These are phyloP conservation scores for Sarocladium strictum DNA, from an alignment of 2,329 filamentous ascomycete genomes.

Conservation along the genomic window DNA sequence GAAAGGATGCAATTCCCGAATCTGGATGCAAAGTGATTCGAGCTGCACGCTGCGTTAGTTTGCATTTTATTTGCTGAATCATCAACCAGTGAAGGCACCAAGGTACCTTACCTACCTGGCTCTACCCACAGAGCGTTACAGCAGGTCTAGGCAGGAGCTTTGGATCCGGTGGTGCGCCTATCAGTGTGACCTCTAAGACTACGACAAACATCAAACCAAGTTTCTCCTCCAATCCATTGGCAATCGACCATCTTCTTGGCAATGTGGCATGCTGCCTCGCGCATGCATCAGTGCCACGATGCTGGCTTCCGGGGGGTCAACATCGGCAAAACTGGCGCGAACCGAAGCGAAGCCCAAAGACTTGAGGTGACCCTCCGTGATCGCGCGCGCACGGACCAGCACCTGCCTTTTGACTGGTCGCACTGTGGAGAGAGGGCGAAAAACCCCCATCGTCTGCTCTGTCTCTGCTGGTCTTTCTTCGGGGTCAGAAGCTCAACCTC, in stretches of 20 bases:
- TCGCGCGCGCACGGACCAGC: conserved; percentile 6
- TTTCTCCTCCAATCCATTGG: background rate
- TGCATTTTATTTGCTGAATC: background rate
- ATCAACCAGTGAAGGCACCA: too few species aligned
- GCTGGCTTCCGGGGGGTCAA: background rate
- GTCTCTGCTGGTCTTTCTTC: conserved; percentile 4
- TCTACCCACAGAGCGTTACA: background rate
- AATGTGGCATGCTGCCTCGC: background rate
- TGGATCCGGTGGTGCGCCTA: background rate
- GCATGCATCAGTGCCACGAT: background rate
- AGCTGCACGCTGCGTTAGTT: background rate
- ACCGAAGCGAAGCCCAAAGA: conserved; percentile 5
- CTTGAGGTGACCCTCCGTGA: conserved; percentile 5
- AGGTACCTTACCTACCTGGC: too few species aligned
- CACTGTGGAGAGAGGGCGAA: conserved; percentile 9
- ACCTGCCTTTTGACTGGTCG: background rate
- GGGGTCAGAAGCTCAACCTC: conserved; percentile 8
- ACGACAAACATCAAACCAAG: background rate
- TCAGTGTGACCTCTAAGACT: background rate
- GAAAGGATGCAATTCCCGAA: too few species aligned
- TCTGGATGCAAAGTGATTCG: background rate
- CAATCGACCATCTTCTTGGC: too few species aligned
- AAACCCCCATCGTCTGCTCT: conserved; percentile 6
- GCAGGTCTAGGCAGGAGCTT: conserved; percentile 1
- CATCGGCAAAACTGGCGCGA: conserved; percentile 6